Base-by-base conservation (phyloP, 2,329 filamentous ascomycete genomes). In the Sporothrix variecibatus region DNA sequence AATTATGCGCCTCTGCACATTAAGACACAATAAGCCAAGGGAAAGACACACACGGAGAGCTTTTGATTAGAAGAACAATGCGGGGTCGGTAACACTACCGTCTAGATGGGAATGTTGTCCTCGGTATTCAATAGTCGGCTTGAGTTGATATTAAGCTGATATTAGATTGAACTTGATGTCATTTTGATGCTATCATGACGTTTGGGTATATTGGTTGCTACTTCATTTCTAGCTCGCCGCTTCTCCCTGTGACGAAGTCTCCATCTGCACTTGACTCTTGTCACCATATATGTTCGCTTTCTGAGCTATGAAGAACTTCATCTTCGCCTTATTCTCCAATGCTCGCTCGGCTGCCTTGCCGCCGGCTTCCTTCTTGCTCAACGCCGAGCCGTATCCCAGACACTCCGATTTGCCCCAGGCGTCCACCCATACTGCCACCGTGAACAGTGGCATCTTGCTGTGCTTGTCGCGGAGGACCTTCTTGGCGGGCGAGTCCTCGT, bases 281-380 rank as follows among this genome's bases (percentile, higher is more conserved):
- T 68, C 65, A 15, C 65, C 65, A 51, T 68, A 68, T 69, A 83
- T 84, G 0, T 82, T 84, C 74, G 80, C 80, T 81, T 87, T 90
- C 79, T 86, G 87, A 28, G 84, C 82, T 28, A 80, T 78, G 53
- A 86, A 87, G 31, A 81, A 79, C 76, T 85, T 86, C 67, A 90
- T 88, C 76, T 93, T 77, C 78, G 91, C 92, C 80, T 90, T 91
- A 79, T 94, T 91, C 58, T 86, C 84, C 79, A 95, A 78, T 0
- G 91, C 92, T 77, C 85, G 84, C 58, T 84, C 82, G 0, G 93
- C 93, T 0, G 93, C 93, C 77, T 88, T 90, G 17, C 87, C 84
- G 0, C 90, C 91, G 0, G 92, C 93, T 73, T 93, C 91, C 73
- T 88, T 89, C 82, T 94, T 94, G 72, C 87, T 89, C 76, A 89